A percentile compares a stretch with the other conserved stretches of the same genome.
These are phyloP conservation scores for Malassezia furfur DNA, from an alignment of 1,284 basidiomycete species.

Conservation along the genomic window DNA sequence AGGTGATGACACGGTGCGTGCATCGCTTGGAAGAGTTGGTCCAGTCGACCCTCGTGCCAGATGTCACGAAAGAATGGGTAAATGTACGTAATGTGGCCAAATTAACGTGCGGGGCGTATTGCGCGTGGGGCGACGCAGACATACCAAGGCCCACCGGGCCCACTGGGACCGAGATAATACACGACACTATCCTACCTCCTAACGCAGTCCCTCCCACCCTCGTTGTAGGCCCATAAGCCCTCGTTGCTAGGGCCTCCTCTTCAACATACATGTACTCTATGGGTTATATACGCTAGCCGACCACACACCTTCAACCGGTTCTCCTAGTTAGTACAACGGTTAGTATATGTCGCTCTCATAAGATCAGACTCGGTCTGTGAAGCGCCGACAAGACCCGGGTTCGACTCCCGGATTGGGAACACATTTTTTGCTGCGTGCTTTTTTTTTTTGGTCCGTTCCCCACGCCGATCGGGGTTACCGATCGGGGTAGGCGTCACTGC, in stretches of 20 bases:
- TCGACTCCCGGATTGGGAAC: constrained; percentile 23
- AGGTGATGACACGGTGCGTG: neutral
- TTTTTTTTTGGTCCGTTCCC: neutral
- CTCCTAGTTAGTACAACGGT: constrained; percentile 23
- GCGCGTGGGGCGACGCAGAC: too few species aligned
- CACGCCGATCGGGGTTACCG: neutral
- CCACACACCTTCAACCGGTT: neutral
- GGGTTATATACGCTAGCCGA: too few species aligned
- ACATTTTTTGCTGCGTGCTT: constrained; percentile 5
- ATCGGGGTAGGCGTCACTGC: too few species aligned
- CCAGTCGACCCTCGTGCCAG: neutral
- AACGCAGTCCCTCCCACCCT: too few species aligned
- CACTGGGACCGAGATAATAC: too few species aligned
- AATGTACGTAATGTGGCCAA: constrained; percentile 1
- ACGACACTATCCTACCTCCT: too few species aligned
- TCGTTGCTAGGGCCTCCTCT: too few species aligned
- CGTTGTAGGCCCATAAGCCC: too few species aligned
- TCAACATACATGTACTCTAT: too few species aligned
- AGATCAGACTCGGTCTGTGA: constrained; percentile 1
- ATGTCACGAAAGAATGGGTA: constrained; percentile 1
- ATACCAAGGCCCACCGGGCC: too few species aligned
- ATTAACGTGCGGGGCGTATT: constrained; percentile 4
- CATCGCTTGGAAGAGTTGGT: constrained; percentile 1
- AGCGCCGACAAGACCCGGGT: constrained; percentile 23
- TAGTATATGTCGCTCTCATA: constrained; percentile 23